Evolutionary conservation across 352 stramenopile species (phyloP).

Genomic region (Saprolegnia parasitica): DNA sequence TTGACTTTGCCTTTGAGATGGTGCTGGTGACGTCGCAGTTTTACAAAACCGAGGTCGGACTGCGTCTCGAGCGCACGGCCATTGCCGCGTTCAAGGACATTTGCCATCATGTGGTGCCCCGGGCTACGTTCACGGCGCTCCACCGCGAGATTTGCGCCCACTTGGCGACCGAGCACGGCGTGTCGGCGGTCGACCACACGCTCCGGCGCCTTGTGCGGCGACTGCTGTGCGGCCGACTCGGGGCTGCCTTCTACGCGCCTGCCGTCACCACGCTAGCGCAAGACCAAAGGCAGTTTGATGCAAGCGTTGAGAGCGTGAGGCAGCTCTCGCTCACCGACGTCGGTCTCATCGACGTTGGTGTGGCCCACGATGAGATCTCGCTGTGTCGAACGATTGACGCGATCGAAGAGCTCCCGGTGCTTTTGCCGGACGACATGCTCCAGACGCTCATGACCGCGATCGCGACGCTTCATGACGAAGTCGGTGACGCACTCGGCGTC

Average conservation of each 20-base stretch:
- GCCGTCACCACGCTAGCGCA: conserved; percentile 57
- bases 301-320: conserved; percentile 44
- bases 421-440: conserved; percentile 66
- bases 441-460: conserved; percentile 56
- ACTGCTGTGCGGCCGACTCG: conserved; percentile 69
- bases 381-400: conserved; percentile 44
- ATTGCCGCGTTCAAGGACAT: not conserved
- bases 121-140: not conserved
- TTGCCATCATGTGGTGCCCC: not conserved
- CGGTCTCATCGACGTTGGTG: conserved; percentile 48
- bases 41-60: conserved; percentile 9
- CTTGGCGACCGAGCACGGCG: conserved; percentile 21
- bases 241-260: conserved; percentile 53
- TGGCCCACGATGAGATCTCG: conserved; percentile 41
- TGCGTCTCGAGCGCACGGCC: conserved; percentile 3
- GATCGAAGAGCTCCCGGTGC: conserved; percentile 62
- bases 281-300: conserved; percentile 59
- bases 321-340: conserved; percentile 29
- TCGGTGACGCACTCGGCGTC: conserved; percentile 42
- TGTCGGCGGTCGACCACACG: not conserved
- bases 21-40: conserved; percentile 4
- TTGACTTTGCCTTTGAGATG: conserved; percentile 24
- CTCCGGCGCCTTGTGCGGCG: conserved; percentile 46
- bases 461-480: conserved; percentile 62
- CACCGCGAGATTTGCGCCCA: not conserved